Evolutionary conservation across 805 yeast species (phyloP), one percentile per base, ranked within the genome.

Genomic region (Pichia rugopelliculosa): DNA sequence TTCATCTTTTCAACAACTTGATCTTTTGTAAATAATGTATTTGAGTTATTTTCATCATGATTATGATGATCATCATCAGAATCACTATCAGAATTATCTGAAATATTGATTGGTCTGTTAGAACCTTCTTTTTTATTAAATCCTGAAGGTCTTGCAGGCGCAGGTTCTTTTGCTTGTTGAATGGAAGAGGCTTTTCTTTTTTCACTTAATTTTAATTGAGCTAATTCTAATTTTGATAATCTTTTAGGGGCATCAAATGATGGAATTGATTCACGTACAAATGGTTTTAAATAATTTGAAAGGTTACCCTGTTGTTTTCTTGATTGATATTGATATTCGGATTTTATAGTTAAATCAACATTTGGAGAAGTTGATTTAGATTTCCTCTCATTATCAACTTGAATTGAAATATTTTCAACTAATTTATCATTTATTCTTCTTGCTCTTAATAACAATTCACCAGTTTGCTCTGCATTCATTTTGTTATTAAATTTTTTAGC

Each of bases 401-500:
- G 75, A 4, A 64, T 59, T 0, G 72, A 65, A 18, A 82, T 67
- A n/a, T 57, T 57, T 18, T 80, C 81, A 10, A 84, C 88, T 44
- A 82, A 57, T 0, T 62, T 66, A 6, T 64, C 61, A 57, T 85
- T 79, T 50, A 82, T 74, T 24, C 66, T 68, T 49, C 79, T 71
- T 0, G 87, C 88, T 52, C 78, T 75, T 0, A 76, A 66, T 34
- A 88, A 60, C 33, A 90, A 75, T 42, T 80, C 82, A 21, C 72
- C 67, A 6, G 84, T 69, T 59, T 89, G 96, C 39, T 77, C 77
- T 24, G 75, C 80, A 1, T 81, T 74, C 39, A 91, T 68, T 59
- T 80, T 86, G 59, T 82, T 88, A 50, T 83, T 83, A 60, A 74
- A 82, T 53, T 73, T 78, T 54, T 78, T 81, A 0, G 87, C 82